Evolutionary conservation across 1,284 basidiomycete genomes (phyloP).

Genomic region (Fomitopsis schrenkii): DNA sequence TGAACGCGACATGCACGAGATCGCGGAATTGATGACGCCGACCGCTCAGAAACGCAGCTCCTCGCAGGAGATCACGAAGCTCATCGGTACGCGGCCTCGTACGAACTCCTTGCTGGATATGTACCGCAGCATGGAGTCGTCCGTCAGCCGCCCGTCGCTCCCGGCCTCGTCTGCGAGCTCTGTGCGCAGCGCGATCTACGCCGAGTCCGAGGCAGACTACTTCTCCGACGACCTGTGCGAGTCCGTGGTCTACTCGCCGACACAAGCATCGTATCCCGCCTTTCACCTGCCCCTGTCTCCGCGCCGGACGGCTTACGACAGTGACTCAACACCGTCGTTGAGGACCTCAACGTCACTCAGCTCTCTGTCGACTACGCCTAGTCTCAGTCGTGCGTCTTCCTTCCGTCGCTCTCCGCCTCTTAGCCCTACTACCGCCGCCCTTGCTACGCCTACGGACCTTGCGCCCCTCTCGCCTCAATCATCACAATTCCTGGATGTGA

Average conservation of each 20-base stretch:
- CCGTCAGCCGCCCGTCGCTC: neutral
- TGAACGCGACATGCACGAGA: constrained; percentile 28
- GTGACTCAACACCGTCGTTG: constrained; percentile 41
- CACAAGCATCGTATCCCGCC: constrained; percentile 12
- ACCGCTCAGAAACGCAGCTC: constrained; percentile 9
- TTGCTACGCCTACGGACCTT: constrained; percentile 16
- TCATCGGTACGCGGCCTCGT: constrained; percentile 6
- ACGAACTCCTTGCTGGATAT: constrained; percentile 8
- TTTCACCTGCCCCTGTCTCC: constrained; percentile 23
- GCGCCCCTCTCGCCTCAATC: constrained; percentile 6
- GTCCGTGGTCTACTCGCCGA: constrained; percentile 18
- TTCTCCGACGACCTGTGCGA: constrained; percentile 27
- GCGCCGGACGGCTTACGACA: constrained; percentile 22
- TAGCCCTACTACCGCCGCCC: constrained; percentile 27
- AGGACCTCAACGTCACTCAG: constrained; percentile 38
- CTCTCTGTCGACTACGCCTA: constrained; percentile 30
- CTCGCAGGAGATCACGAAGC: constrained; percentile 3
- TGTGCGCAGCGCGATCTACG: constrained; percentile 15
- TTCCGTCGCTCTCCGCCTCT: constrained; percentile 30
- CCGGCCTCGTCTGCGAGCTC: constrained; percentile 4
- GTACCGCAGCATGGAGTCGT: constrained; percentile 4
- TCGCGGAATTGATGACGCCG: constrained; percentile 30
- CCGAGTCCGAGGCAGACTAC: constrained; percentile 33
- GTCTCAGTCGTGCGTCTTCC: constrained; percentile 29
- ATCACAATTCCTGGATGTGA: constrained; percentile 18